phyloP scores from a whole-genome alignment of 306 rosid species.

The Acacia melanoxylon region DNA sequence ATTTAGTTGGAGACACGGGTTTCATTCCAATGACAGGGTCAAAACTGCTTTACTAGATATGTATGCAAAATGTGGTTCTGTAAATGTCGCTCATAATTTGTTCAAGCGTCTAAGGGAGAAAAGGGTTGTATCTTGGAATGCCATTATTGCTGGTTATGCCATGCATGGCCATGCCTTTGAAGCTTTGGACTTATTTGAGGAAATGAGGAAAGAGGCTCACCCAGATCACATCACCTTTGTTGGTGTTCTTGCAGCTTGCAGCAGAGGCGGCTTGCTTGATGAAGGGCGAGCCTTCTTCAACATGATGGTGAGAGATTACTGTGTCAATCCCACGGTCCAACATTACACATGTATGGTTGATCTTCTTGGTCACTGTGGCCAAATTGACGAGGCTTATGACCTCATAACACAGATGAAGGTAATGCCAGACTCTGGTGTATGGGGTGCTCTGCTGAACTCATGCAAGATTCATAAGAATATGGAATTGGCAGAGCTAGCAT shows the following conservation, averaged over 20 bases:
- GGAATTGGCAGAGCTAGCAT: slow-evolving; percentile 59
- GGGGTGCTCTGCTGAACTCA: slow-evolving; percentile 71
- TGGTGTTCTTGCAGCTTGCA: slow-evolving; percentile 71
- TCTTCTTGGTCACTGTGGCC: slow-evolving; percentile 73
- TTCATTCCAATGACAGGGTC: slow-evolving; percentile 66
- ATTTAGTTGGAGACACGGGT: slow-evolving; percentile 63
- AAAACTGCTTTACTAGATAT: slow-evolving; percentile 76
- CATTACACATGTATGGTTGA: slow-evolving; percentile 80
- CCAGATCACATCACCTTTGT: slow-evolving; percentile 69
- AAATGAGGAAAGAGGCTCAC: slow-evolving; percentile 49
- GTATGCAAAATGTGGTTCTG: slow-evolving; percentile 77
- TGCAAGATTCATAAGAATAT: slow-evolving; percentile 63
- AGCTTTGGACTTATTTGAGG: slow-evolving; percentile 57
- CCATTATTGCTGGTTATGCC: slow-evolving; percentile 72
- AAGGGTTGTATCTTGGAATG: slow-evolving; percentile 82
- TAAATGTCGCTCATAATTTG: slow-evolving; percentile 52
- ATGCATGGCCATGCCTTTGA: slow-evolving; percentile 69
- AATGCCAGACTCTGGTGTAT: slow-evolving; percentile 54
- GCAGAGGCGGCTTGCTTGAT: slow-evolving; percentile 55
- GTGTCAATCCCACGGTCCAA: slow-evolving; percentile 51
- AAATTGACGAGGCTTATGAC: slow-evolving; percentile 56
- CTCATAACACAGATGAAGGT: slow-evolving; percentile 53
- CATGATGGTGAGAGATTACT: slow-evolving; percentile 49
- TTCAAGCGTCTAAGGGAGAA: slow-evolving; percentile 60
- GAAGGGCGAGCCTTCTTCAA: slow-evolving; percentile 53